Evolutionary conservation across 768 basidiomycete species (phyloP), one percentile per base, ranked within the genome.

Genomic region (Chalciporus sphaerocephalus): DNA sequence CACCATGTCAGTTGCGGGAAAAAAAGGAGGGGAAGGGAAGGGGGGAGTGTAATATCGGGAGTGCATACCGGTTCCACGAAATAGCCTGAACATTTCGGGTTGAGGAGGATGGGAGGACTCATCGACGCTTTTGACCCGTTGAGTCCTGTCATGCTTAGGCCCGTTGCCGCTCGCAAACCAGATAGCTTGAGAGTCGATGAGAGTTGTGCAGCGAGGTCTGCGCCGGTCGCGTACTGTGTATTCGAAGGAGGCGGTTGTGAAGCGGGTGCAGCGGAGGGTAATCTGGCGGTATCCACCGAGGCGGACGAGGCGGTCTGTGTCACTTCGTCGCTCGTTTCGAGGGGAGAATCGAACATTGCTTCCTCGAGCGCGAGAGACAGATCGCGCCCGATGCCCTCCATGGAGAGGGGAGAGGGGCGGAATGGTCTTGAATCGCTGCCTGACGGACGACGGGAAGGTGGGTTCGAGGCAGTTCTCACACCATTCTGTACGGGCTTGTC

Each of bases 11-110:
- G 28, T 28, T 39, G 30, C n/a, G n/a, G n/a, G n/a, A 21, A 11
- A 21, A 25, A 15, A 5, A 11, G 1, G 15, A 21, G 4, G n/a
- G 18, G 4, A n/a, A 18, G 12, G 27, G 15, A 37, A 8, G 38
- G 5, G 37, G 13, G 25, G 24, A 23, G 5, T 34, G 38, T 10
- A n/a, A 36, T 22, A 15, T 10, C 20, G 11, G n/a, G 11, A 6
- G 34, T 7, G 74, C 88, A 55, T 57, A 96, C 92, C 25, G 93
- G 92, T 62, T 98, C 95, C 36, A 97, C 81, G 60, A 97, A 98
- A 65, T 99, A 99, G 7, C 93, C 94, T 1, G 93, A 95, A 66
- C 96, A 98, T 56, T 85, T 84, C 12, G 85, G 72, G 58, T 93
- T 90, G 27, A 75, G 66, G 38, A 94, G 63, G 28, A 88, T 85